Conservation (phyloP, 2,329 filamentous ascomycete species). For the Cladosporium sp. region DNA sequence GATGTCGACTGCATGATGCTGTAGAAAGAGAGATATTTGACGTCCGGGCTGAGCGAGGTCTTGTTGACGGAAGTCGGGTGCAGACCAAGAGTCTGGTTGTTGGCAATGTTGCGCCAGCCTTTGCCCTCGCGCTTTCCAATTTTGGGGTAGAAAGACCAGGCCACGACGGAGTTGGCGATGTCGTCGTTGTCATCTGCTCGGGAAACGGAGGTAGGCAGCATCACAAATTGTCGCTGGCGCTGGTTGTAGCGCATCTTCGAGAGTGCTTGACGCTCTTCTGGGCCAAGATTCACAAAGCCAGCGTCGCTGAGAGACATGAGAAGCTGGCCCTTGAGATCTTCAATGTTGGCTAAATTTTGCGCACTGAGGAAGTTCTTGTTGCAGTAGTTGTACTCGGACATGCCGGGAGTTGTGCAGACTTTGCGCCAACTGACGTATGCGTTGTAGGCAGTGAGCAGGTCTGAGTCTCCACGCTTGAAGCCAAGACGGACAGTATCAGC, state of each 20-base stretch:
- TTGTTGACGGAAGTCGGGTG: constrained; percentile 91
- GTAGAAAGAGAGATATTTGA: constrained; percentile 91
- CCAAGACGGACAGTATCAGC: constrained; percentile 76
- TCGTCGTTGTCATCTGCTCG: constrained; percentile 77
- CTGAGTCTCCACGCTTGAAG: constrained; percentile 85
- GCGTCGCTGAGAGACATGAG: constrained; percentile 83
- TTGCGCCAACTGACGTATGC: constrained; percentile 89
- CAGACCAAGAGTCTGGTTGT: constrained; percentile 86
- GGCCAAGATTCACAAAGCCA: constrained; percentile 74
- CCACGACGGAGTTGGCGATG: constrained; percentile 78
- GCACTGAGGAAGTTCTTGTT: constrained; percentile 89
- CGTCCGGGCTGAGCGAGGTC: constrained; percentile 44
- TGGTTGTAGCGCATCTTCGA: constrained; percentile 69
- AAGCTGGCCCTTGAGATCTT: constrained; percentile 92
- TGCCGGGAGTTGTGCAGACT: constrained; percentile 69
- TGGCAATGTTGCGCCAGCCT: constrained; percentile 86
- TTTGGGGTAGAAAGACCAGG: constrained; percentile 95
- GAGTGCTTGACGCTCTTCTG: constrained; percentile 70
- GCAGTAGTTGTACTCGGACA: constrained; percentile 86
- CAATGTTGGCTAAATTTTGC: constrained; percentile 88
- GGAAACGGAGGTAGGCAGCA: constrained; percentile 75
- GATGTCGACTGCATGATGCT: constrained; percentile 93
- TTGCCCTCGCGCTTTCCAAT: constrained; percentile 81
- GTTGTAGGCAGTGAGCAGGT: constrained; percentile 90
- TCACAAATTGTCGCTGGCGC: constrained; percentile 72